phyloP scores from a whole-genome alignment of 768 basidiomycete genomes.

The Candolleomyces eurysporus region DNA sequence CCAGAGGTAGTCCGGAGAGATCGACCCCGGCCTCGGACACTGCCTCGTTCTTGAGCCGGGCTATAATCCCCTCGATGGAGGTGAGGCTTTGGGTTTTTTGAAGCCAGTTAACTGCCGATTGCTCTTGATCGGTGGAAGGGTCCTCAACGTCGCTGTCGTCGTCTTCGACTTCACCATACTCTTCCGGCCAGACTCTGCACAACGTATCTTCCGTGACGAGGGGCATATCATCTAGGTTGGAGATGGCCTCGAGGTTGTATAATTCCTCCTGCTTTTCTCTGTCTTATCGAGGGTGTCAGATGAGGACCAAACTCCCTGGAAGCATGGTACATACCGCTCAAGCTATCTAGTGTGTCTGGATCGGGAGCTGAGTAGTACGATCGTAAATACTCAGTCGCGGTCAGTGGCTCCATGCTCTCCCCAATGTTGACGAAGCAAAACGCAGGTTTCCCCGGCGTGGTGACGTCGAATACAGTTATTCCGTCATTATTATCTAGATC shows the following conservation, averaged over 20 bases:
- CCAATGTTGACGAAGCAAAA: slow-evolving; percentile 22
- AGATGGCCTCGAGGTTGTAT: not conserved
- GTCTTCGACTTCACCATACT: not conserved
- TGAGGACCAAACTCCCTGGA: not conserved
- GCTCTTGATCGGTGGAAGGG: not conserved
- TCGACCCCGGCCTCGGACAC: not conserved
- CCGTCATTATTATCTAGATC: slow-evolving; percentile 33
- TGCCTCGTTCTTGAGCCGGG: not conserved
- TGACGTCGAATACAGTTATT: slow-evolving; percentile 32
- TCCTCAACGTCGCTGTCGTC: not conserved
- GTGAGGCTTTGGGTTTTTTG: no score
- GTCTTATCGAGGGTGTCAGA: not conserved
- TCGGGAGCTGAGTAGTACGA: slow-evolving; percentile 1
- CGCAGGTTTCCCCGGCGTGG: slow-evolving; percentile 20
- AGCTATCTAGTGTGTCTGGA: not conserved
- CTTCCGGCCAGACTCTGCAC: not conserved
- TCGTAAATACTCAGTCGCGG: slow-evolving; percentile 4
- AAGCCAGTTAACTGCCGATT: not conserved
- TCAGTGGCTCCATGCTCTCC: not conserved
- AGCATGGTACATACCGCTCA: not conserved
- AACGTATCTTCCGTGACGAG: not conserved
- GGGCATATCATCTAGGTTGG: not conserved
- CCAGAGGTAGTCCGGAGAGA: not conserved
- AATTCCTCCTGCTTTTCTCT: not conserved
- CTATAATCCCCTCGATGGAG: no score